Conservation (phyloP, 306 rosid genomes). For the Pyrus betulifolia region DNA sequence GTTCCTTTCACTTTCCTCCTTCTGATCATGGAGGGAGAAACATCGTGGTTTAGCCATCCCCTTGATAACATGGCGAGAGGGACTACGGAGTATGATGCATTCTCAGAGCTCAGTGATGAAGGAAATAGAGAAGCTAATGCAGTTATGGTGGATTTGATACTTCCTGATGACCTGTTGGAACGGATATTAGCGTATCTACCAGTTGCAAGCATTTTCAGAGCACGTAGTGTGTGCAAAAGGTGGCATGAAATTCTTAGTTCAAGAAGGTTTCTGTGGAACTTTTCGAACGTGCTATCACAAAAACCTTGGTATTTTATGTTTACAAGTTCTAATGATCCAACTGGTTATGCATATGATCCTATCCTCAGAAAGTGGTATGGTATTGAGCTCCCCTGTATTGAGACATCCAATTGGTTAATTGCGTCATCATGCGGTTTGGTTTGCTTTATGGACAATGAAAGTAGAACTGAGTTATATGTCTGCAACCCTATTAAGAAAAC, state of each 20-base stretch:
- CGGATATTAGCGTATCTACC: slow-evolving; percentile 83
- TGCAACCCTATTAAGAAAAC: slow-evolving; percentile 75
- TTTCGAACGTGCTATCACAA: slow-evolving; percentile 43
- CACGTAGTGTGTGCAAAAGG: slow-evolving; percentile 73
- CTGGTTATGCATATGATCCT: slow-evolving; percentile 70
- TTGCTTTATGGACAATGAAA: slow-evolving; percentile 81
- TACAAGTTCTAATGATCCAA: slow-evolving; percentile 64
- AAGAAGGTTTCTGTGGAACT: slow-evolving; percentile 58
- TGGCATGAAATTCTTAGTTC: slow-evolving; percentile 77
- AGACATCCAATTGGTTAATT: slow-evolving; percentile 50
- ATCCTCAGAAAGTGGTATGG: slow-evolving; percentile 81
- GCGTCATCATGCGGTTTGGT: slow-evolving; percentile 76
- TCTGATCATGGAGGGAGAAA: slow-evolving; percentile 65
- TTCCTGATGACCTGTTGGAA: slow-evolving; percentile 86
- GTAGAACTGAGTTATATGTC: slow-evolving; percentile 47
- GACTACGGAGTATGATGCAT: slow-evolving; percentile 39
- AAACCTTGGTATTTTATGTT: slow-evolving; percentile 98
- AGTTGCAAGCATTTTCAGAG: slow-evolving; percentile 72
- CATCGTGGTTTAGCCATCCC: slow-evolving; percentile 65
- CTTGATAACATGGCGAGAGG: slow-evolving; percentile 35
- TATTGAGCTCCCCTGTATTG: slow-evolving; percentile 68
- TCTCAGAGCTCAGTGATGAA: slow-evolving; percentile 49
- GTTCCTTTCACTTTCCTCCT: slow-evolving; percentile 12
- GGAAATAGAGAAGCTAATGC: slow-evolving; percentile 44
- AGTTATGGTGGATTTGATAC: slow-evolving; percentile 48